Base-by-base conservation (phyloP, 257 asterid genomes). In the Solanum bukasovii region DNA sequence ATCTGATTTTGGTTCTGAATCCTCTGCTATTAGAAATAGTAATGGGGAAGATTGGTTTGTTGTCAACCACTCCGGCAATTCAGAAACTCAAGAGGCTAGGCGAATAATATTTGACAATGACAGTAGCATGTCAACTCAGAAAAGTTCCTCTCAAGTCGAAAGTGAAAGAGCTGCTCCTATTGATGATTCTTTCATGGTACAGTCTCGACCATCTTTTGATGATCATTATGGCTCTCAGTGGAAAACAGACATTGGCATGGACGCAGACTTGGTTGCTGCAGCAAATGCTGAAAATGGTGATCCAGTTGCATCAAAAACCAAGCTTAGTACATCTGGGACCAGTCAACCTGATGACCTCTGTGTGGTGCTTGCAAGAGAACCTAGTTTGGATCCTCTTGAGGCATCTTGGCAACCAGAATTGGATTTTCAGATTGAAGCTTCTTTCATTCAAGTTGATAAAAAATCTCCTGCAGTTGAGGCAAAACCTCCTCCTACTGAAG, bases 181-280 rank as follows among this genome's bases (percentile, higher is more conserved):
- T 35, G 98, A 96, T 81, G 98, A 94, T 90, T 96, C 98, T 63
- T 92, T 94, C 92, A 94, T 96, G 59, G 85, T 94, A 88, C 98
- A 94, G 83, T 92, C 98, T 33, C 89, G 93, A 82, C 84, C 93
- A 27, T 86, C 87, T 42, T 84, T 37, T 29, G 88, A 91, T 18
- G 92, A 91, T 59, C 91, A 86, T 20, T 90, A 91, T 85, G 90
- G 59, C 37, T 92, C 94, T 89, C 78, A 88, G 75, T 96, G 98
- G 98, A 96, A 88, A 88, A 94, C 94, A 13, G 98, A 94, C 81
- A 87, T 93, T 79, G 89, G 88, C 93, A 93, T 92, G 91, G 95
- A 91, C 14, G 92, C 92, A 33, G 97, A 91, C 86, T 84, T 92
- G 40, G 88, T 88, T 83, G 84, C 67, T 5, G 77, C 92, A 7